Evolutionary conservation across 805 yeast genomes (phyloP).

Genomic region (Yarrowia phangngaensis): DNA sequence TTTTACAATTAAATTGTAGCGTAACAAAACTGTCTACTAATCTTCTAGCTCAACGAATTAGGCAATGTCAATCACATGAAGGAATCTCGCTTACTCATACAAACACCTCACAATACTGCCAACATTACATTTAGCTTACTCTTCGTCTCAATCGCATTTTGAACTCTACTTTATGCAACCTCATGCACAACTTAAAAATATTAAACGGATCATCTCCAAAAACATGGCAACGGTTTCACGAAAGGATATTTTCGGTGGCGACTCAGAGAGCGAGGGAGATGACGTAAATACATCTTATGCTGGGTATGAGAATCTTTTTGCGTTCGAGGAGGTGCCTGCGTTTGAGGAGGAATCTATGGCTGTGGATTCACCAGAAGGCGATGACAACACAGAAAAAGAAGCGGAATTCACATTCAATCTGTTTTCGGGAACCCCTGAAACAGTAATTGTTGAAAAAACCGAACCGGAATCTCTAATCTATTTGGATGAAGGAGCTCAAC

Average conservation of each 20-base stretch:
- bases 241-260: conserved; percentile 16
- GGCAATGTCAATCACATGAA: no score
- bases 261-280: conserved; percentile 4
- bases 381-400: background rate
- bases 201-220: background rate
- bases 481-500: background rate
- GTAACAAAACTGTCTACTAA: no score
- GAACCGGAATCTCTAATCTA: background rate
- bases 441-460: conserved; percentile 4
- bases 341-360: background rate
- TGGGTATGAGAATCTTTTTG: conserved; percentile 15
- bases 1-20: no score
- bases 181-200: conserved; percentile 16
- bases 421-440: conserved; percentile 11
- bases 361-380: no score
- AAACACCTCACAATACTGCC: no score
- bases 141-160: no score
- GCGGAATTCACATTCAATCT: conserved; percentile 18
- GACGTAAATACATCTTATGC: conserved; percentile 7
- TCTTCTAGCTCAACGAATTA: no score
- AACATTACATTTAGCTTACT: no score
- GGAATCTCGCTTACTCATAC: no score
- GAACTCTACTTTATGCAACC: no score
- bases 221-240: conserved; percentile 12
- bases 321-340: conserved; percentile 19